phyloP scores from a whole-genome alignment of 305 asterid species.

The Fraxinus sp. region DNA sequence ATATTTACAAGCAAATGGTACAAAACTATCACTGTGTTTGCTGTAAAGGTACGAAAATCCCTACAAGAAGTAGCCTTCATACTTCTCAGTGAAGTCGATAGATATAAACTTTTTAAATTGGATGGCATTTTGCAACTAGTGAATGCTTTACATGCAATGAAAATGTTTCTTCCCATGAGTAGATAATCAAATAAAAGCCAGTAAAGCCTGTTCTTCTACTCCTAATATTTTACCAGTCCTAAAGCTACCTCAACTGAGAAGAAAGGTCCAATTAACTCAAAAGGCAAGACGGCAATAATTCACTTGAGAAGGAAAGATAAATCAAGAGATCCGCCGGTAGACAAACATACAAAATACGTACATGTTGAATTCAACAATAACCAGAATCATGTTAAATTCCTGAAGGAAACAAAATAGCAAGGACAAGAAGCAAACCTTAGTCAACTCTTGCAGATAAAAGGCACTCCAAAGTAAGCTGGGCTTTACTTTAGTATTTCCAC shows the following conservation, averaged over 20 bases:
- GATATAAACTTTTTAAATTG: background rate
- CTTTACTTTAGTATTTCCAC: constrained; percentile 33
- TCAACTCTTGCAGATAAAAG: constrained; percentile 46
- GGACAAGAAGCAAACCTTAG: constrained; percentile 33
- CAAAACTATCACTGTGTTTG: background rate
- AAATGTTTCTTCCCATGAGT: background rate
- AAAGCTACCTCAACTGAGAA: background rate
- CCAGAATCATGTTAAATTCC: background rate
- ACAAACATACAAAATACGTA: background rate
- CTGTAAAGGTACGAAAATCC: background rate
- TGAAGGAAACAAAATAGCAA: background rate
- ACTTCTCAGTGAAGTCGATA: background rate
- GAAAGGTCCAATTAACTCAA: background rate
- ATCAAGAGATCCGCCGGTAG: background rate
- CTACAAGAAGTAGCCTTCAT: background rate
- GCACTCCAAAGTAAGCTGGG: constrained; percentile 58
- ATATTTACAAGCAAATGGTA: background rate
- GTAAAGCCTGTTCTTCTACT: background rate
- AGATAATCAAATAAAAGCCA: background rate
- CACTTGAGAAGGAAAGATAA: background rate
- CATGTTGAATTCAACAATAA: background rate
- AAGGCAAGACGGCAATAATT: background rate
- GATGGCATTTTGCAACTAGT: background rate
- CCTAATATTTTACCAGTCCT: background rate
- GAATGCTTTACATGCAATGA: background rate